Evolutionary conservation across 106 monocot species (phyloP), one percentile per base, ranked within the genome.

Genomic region (Dendrobium huoshanense): DNA sequence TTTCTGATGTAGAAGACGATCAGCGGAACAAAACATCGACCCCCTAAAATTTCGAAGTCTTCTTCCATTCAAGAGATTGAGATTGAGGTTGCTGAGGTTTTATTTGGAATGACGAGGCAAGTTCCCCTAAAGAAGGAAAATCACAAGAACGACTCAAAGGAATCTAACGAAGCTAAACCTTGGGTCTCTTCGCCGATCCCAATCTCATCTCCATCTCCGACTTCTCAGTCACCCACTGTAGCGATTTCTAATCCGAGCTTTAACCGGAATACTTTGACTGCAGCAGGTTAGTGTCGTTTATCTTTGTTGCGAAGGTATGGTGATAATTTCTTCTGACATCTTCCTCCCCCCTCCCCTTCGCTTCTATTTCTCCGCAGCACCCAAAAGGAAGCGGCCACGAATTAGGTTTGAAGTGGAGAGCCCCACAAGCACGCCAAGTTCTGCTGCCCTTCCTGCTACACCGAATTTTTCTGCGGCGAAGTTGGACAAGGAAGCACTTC

Each of bases 51-150:
- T 9, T 72, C 83, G 1, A 89, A 87, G 5, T 19, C 92, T 2
- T 88, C 89, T 77, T 87, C 85, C 24, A 88, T 89, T 15, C 91
- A 92, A 29, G 89, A 94, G 58, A 90, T 93, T 67, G 93, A 94
- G 86, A 91, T 99, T 18, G 98, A 99, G 85, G 92, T 99, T 9
- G 98, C 98, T 0, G 98, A 99, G 84, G 98, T 99, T 8, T 85
- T 99, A 17, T 99, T 80, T 42, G 92, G 88, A 24, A 84, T 99
- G 83, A 95, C 91, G 17, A 87, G 92, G 86, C 98, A 95, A 65
- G 85, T 85, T 16, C 86, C 86, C 17, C 29, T 82, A 6, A 88
- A 87, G 67, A 78, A 72, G 29, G 89, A 87, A 31, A 45, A 17
- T 51, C 78, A 82, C 44, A 87, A 75, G 68, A 59, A 78, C 0